Evolutionary conservation across 345 rosid species (phyloP), one percentile per base, ranked within the genome.

Genomic region (Kernera saxatilis): DNA sequence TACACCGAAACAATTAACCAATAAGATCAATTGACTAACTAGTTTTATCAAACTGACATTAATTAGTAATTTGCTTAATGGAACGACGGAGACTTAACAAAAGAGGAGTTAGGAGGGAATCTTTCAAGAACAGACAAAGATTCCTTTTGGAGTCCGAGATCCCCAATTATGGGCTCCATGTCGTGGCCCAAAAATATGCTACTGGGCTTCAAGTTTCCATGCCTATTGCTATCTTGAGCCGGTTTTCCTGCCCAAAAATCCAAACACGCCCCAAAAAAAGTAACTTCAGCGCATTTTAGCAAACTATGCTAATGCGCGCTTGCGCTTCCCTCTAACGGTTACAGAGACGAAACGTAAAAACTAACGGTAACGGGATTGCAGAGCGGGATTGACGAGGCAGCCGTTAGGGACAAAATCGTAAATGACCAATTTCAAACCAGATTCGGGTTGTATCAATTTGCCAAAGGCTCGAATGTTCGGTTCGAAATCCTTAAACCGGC

Each of bases 351-450:
- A 54, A 14, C 10, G 22, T 32, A 43, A 13, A 29, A 37, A 79
- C 94, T 89, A 58, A 91, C 97, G 81, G 86, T 84, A 87, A 72
- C 94, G 94, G n/a, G 86, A n/a, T n/a, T n/a, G n/a, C n/a, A n/a
- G n/a, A n/a, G n/a, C n/a, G n/a, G n/a, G n/a, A 6, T 83, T 84
- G 23, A 91, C 91, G 25, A 89, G 91, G 81, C 89, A 85, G 76
- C 92, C 92, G 32, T 89, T 87, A 55, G 96, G 89, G 59, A 85
- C 91, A 59, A 83, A 89, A 61, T 89, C 91, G 44, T 89, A 87
- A 69, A 89, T 87, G 10, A 89, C 77, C 13, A 89, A 82, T 77
- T 89, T 89, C 91, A 77, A 61, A 93, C 91, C 78, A 93, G 77
- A 80, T 91, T 91, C 9, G 93, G 91, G 70, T n/a, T 93, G 98